Evolutionary conservation across 306 rosid species (phyloP), one percentile per base, ranked within the genome.

Genomic region (Carpinus viminea): DNA sequence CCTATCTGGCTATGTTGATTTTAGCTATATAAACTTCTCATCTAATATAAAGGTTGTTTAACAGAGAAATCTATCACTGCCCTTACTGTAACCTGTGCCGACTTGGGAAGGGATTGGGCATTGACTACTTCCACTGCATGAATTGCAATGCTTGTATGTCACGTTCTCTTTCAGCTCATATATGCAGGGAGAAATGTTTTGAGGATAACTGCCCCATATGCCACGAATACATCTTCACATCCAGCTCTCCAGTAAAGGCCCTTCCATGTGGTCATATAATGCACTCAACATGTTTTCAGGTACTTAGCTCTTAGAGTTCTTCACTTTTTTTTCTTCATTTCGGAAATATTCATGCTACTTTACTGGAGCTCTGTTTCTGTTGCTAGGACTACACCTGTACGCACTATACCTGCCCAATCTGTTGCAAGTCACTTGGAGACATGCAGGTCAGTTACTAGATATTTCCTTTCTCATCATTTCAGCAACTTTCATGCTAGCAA

Each of bases 121-220:
- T 88, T 15, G 98, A 91, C 86, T 95, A 87, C 88, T 93, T 86
- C 85, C 99, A 95, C 77, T 95, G 99, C 82, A 95, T 95, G 99
- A 90, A 83, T 68, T 95, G 99, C 92, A 95, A 95, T 83, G 99
- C 99, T 41, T 95, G 99, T 73, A 90, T 95, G 98, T 52, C 97
- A 24, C 89, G 90, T 50, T 80, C 88, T 56, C 96, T 95, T 36
- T 68, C 89, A 51, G 84, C 70, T 41, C 99, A 93, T 78, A 74
- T 80, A 64, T 95, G 98, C 88, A 88, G 97, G 79, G 99, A 93
- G 80, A 95, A 93, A 86, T 77, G 85, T 72, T 87, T 95, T 34
- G 93, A 91, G 89, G 94, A 87, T 61, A 93, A 95, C 78, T 95
- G 99, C 74, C 98, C 98, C 26, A 93, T 95, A 74, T 95, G 99